Percentiles rank a stretch among this genome's conserved stretches.
Evolutionary conservation across 148 eudicot genomes (phyloP).

Genomic region (Spergularia marina): DNA sequence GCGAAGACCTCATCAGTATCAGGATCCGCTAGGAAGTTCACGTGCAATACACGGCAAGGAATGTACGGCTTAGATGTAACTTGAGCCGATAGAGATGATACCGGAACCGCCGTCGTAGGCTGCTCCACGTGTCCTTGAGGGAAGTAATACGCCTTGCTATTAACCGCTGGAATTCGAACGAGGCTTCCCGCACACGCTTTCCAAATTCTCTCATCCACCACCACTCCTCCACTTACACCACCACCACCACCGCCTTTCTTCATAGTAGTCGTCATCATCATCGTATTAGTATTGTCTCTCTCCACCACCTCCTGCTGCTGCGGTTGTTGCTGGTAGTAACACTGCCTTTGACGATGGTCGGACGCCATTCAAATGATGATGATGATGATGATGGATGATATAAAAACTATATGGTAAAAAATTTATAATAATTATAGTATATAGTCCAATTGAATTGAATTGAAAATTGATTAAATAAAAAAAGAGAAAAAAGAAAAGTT

Average conservation of each 20-base stretch:
- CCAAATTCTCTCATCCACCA: constrained; percentile 45
- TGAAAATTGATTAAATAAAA: not conserved
- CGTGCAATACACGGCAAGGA: constrained; percentile 49
- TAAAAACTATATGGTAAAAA: not conserved
- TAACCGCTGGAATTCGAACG: constrained; percentile 37
- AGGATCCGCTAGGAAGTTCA: constrained; percentile 34
- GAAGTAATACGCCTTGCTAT: constrained; percentile 67
- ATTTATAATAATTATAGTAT: not conserved
- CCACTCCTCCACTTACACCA: not conserved
- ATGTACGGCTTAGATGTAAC: constrained; percentile 26
- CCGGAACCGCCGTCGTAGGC: constrained; percentile 1
- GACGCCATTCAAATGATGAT: constrained; percentile 20
- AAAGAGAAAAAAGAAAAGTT: not conserved
- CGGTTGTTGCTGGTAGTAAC: not conserved
- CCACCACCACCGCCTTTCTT: not conserved
- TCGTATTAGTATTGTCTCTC: not conserved
- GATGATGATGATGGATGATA: not conserved
- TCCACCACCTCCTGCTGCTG: not conserved
- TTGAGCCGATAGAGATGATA: constrained; percentile 1
- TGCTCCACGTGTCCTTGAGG: constrained; percentile 84
- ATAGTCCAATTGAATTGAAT: not conserved
- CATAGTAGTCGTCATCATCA: not conserved
- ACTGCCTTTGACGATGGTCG: constrained; percentile 21
- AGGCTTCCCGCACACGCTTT: constrained; percentile 59
- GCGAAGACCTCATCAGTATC: constrained; percentile 60